Base-by-base conservation (phyloP, 805 yeast genomes). In the Cephaloascus fragrans region DNA sequence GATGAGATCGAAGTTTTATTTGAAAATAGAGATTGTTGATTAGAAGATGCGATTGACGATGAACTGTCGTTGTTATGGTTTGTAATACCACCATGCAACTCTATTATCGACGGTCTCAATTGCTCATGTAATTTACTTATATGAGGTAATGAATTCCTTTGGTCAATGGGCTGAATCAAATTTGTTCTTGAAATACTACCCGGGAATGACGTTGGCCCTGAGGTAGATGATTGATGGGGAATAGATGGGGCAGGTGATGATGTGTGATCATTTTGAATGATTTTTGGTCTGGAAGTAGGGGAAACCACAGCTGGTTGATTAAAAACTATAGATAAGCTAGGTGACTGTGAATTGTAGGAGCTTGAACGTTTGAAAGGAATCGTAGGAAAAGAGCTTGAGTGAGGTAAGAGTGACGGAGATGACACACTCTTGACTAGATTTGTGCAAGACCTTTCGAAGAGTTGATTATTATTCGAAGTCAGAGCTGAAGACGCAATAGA, bases 1-100 rank as follows among this genome's bases (percentile, higher is more conserved):
- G 65, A 57, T n/a, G 61, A 55, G 3, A 63, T 37, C 32, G 64
- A 57, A 14, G 63, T 61, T 37, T 62, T 55, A 41, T 54, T 59
- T 15, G 68, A 61, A 41, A 64, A 63, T 4, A 64, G 43, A 10
- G 68, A 62, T 18, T 50, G 47, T 35, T 40, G 45, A 15, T 51
- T 42, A 3, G 37, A 19, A 26, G 46, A 36, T 1, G 42, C 33
- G 36, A 38, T 26, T 16, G 44, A 38, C 19, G 43, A 36, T 18
- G 38, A 17, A 9, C 44, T 35, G 6, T 32, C 32, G 38, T 28
- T 14, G 15, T 28, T 28, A 26, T 38, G 5, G 37, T 17, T 34
- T 37, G 41, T 39, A 19, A 31, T 23, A 3, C 51, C 50, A 35
- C 43, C 42, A 40, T 60, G 60, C 28, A 62, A 44, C 43, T 62